Conservation (phyloP, 495 filamentous ascomycete genomes). For the Penicillium parvum region DNA sequence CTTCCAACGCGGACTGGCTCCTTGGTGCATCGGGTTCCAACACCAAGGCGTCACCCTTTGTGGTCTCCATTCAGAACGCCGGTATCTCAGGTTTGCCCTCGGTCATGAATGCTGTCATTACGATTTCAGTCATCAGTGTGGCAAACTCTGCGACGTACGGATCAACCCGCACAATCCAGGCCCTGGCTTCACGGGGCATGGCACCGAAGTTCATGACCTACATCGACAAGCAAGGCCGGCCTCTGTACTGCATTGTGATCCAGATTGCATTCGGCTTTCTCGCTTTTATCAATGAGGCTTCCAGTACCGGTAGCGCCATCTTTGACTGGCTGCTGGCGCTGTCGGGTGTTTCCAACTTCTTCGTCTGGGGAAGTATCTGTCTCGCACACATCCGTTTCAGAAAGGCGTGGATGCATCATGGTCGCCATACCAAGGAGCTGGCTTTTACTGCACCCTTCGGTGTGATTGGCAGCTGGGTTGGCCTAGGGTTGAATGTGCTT, state of each 20-base stretch:
- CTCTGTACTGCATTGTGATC: constrained; percentile 48
- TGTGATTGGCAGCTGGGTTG: constrained; percentile 62
- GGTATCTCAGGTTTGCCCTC: constrained; percentile 61
- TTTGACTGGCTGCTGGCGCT: constrained; percentile 66
- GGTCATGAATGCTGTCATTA: constrained; percentile 72
- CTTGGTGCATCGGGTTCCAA: constrained; percentile 42
- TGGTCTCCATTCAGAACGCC: constrained; percentile 64
- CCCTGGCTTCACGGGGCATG: constrained; percentile 53
- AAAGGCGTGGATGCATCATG: constrained; percentile 49
- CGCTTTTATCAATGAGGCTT: constrained; percentile 50
- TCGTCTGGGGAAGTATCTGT: constrained; percentile 69
- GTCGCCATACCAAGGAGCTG: constrained; percentile 63
- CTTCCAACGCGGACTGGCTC: constrained; percentile 42
- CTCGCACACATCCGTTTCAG: constrained; percentile 74
- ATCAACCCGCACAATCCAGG: constrained; percentile 61
- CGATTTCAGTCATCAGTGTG: constrained; percentile 62
- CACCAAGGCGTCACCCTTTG: constrained; percentile 66
- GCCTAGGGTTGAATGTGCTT: constrained; percentile 55
- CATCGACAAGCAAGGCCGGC: constrained; percentile 55
- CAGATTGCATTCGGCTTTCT: constrained; percentile 51
- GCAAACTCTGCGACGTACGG: constrained; percentile 62
- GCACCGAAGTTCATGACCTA: constrained; percentile 54
- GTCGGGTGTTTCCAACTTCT: constrained; percentile 61
- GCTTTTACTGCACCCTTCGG: constrained; percentile 64
- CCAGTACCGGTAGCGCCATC: constrained; percentile 28